Percentiles rank a stretch among this genome's conserved stretches.
Conservation (phyloP, 768 basidiomycete genomes). For the Mycena metata region DNA sequence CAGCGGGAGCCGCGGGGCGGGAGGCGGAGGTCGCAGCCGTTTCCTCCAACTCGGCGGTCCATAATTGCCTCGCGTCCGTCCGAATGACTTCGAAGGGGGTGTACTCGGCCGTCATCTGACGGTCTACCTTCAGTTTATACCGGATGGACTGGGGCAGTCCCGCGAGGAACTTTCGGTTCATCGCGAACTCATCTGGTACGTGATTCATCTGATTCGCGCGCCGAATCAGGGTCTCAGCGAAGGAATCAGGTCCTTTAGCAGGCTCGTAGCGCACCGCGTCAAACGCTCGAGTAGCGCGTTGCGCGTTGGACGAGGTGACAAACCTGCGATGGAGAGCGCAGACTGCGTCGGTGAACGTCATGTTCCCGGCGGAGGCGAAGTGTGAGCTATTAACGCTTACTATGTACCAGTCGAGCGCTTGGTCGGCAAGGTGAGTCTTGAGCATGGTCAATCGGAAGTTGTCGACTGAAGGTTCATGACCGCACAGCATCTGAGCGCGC, state of each 20-base stretch:
- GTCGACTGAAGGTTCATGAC: background rate
- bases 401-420: slow-evolving; percentile 1
- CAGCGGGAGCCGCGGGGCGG: too few relatives aligned
- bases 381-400: background rate
- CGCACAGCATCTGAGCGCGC: background rate
- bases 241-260: background rate
- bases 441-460: background rate
- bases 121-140: slow-evolving; percentile 1
- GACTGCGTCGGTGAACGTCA: slow-evolving; percentile 1
- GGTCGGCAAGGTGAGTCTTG: background rate
- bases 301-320: background rate
- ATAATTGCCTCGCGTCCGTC: background rate
- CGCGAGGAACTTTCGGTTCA: background rate
- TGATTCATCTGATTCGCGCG: slow-evolving; percentile 5
- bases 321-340: background rate
- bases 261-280: background rate
- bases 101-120: slow-evolving; percentile 1
- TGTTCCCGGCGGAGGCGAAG: background rate
- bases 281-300: background rate
- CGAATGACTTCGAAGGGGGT: background rate
- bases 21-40: background rate
- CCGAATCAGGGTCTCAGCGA: background rate
- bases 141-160: background rate
- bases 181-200: background rate
- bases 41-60: background rate